These are phyloP conservation scores for Trichoderma sp. DNA, from an alignment of 2,329 filamentous ascomycete species.

Conservation along the genomic window DNA sequence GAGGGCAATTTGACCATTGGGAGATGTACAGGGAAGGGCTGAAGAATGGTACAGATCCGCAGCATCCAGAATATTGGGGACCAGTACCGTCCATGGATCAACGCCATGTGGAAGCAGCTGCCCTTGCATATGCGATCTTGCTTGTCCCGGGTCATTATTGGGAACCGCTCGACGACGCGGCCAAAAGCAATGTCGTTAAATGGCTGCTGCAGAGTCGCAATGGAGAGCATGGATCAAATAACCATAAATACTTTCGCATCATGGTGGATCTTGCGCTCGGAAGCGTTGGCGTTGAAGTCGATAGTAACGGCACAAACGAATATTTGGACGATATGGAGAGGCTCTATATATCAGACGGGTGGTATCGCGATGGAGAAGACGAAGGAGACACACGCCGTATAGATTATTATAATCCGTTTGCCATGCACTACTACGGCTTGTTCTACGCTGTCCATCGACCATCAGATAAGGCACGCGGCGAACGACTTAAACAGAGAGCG, in stretches of 20 bases:
- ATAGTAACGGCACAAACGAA: background rate
- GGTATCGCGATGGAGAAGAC: conserved; percentile 21
- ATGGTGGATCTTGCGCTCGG: conserved; percentile 17
- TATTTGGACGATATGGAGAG: conserved; percentile 24
- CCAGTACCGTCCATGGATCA: conserved; percentile 7
- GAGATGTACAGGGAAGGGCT: conserved; percentile 1
- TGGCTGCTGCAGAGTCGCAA: conserved; percentile 15
- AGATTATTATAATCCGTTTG: conserved; percentile 22
- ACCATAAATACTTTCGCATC: conserved; percentile 19
- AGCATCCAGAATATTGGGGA: conserved; percentile 14
- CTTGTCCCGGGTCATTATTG: conserved; percentile 9
- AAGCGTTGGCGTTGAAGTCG: conserved; percentile 11
- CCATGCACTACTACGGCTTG: conserved; percentile 20
- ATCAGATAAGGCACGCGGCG: conserved; percentile 7
- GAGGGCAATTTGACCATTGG: conserved; percentile 4
- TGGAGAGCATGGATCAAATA: conserved; percentile 18
- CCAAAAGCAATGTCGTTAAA: background rate
- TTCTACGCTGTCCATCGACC: conserved; percentile 19
- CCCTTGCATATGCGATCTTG: conserved; percentile 10
- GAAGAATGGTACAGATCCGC: conserved; percentile 11
- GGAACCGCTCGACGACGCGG: conserved; percentile 1
- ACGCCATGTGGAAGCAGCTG: conserved; percentile 13
- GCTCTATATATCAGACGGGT: conserved; percentile 12
- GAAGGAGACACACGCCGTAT: conserved; percentile 19
- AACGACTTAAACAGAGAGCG: conserved; percentile 9